Evolutionary conservation across 805 yeast species (phyloP).

Genomic region (Metschnikowia similis): DNA sequence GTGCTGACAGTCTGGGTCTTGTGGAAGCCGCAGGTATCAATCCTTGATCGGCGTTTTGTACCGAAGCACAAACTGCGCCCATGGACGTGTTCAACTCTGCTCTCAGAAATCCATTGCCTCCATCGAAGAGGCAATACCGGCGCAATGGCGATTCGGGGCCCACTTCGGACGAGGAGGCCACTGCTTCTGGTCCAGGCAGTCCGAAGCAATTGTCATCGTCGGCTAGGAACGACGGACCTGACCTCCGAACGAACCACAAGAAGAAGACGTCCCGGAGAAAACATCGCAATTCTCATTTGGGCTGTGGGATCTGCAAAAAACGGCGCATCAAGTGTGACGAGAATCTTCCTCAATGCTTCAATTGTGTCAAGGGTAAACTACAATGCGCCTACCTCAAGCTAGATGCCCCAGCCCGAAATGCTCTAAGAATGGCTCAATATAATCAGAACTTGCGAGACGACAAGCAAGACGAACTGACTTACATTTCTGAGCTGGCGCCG

Average conservation of each 20-base stretch:
- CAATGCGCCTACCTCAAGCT: conserved; percentile 47
- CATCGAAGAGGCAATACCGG: conserved; percentile 22
- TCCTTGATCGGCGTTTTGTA: not conserved
- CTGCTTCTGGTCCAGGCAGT: not conserved
- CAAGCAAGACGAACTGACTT: conserved; percentile 7
- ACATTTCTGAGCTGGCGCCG: not conserved
- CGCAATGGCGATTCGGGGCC: conserved; percentile 5
- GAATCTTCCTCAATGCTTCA: conserved; percentile 52
- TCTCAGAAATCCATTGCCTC: conserved; percentile 35
- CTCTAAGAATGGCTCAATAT: conserved; percentile 47
- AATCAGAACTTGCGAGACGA: conserved; percentile 33
- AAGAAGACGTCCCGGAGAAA: conserved; percentile 49
- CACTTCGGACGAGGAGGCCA: conserved; percentile 5
- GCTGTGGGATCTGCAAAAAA: conserved; percentile 67
- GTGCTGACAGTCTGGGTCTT: not conserved
- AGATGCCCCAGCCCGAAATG: conserved; percentile 47
- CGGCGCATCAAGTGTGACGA: conserved; percentile 67
- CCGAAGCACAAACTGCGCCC: not conserved
- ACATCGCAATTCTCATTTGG: conserved; percentile 67
- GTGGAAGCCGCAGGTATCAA: not conserved
- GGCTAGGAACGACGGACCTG: conserved; percentile 14
- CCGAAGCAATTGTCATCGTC: not conserved
- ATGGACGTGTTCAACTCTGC: conserved; percentile 28
- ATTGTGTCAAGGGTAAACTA: conserved; percentile 48
- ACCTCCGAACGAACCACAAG: conserved; percentile 12